Evolutionary conservation across 192 early-diverging fungal species (phyloP).

Genomic region (Pilobolus umbonatus): DNA sequence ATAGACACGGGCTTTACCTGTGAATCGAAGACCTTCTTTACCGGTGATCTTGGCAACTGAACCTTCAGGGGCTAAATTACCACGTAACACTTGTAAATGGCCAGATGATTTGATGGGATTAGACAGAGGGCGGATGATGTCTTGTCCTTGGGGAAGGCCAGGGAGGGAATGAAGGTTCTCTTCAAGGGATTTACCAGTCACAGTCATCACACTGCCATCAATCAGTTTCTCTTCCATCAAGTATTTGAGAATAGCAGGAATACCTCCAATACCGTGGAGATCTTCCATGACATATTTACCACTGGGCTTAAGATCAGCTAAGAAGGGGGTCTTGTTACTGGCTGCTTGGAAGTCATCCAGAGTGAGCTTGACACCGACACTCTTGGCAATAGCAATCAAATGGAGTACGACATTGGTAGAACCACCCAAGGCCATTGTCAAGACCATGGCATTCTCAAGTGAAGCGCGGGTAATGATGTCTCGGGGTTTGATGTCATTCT

Average conservation of each 20-base stretch:
- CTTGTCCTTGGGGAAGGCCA: slow-evolving; percentile 74
- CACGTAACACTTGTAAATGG: slow-evolving; percentile 91
- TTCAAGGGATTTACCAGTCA: slow-evolving; percentile 94
- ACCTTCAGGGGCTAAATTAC: slow-evolving; percentile 93
- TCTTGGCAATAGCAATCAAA: slow-evolving; percentile 80
- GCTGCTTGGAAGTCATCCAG: slow-evolving; percentile 95
- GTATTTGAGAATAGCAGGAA: slow-evolving; percentile 93
- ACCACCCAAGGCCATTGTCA: slow-evolving; percentile 89
- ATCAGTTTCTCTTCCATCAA: slow-evolving; percentile 80
- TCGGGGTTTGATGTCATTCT: slow-evolving; percentile 86
- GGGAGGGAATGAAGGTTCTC: slow-evolving; percentile 85
- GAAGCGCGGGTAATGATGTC: slow-evolving; percentile 96
- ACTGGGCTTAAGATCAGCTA: slow-evolving; percentile 98
- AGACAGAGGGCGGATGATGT: slow-evolving; percentile 77
- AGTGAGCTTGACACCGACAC: slow-evolving; percentile 76
- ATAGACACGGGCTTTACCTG: slow-evolving; percentile 85
- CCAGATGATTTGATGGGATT: slow-evolving; percentile 92
- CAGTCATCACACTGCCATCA: slow-evolving; percentile 87
- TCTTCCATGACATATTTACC: slow-evolving; percentile 99
- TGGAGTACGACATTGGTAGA: slow-evolving; percentile 98
- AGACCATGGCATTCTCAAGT: slow-evolving; percentile 94
- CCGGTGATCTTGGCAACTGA: slow-evolving; percentile 99
- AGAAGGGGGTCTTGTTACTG: slow-evolving; percentile 85
- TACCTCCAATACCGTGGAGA: slow-evolving; percentile 87
- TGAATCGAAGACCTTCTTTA: slow-evolving; percentile 92